Conservation (phyloP, 768 basidiomycete genomes). For the Mycena amicta region DNA sequence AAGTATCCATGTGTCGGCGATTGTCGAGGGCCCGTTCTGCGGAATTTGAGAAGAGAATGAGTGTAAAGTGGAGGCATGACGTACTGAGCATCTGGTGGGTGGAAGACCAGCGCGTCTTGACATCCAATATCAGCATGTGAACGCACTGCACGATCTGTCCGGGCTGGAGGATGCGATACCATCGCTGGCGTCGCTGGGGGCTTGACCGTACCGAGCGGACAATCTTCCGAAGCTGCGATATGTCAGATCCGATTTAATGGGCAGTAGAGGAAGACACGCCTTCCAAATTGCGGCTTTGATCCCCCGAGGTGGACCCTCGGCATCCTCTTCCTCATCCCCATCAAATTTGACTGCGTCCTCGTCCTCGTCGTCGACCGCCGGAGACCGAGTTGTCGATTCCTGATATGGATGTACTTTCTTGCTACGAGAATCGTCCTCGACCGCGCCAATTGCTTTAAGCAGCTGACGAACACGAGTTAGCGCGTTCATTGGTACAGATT, state of each 20-base stretch:
- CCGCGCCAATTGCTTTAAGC: background rate
- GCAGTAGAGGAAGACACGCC: background rate
- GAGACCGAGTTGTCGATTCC: conserved; percentile 2
- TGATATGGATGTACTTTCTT: too few relatives aligned
- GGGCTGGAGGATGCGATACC: conserved; percentile 2
- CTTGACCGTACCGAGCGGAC: conserved; percentile 15
- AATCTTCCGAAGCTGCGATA: conserved; percentile 10
- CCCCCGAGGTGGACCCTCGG: background rate
- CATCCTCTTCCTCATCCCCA: background rate
- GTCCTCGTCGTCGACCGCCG: background rate
- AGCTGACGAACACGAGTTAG: background rate
- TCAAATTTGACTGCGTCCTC: conserved; percentile 1
- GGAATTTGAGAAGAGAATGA: background rate
- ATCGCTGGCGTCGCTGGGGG: conserved; percentile 14
- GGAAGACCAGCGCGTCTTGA: conserved; percentile 23
- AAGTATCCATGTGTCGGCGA: background rate
- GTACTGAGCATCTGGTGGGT: conserved; percentile 23
- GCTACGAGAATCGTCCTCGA: background rate
- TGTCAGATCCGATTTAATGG: background rate
- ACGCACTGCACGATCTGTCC: background rate
- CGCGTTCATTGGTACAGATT: background rate
- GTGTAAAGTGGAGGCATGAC: background rate
- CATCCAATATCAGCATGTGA: conserved; percentile 24
- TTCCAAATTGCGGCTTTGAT: conserved; percentile 5
- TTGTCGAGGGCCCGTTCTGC: conserved; percentile 23